Evolutionary conservation across 1,284 basidiomycete genomes (phyloP), one percentile per base, ranked within the genome.

Genomic region (Fomitopsis betulina): DNA sequence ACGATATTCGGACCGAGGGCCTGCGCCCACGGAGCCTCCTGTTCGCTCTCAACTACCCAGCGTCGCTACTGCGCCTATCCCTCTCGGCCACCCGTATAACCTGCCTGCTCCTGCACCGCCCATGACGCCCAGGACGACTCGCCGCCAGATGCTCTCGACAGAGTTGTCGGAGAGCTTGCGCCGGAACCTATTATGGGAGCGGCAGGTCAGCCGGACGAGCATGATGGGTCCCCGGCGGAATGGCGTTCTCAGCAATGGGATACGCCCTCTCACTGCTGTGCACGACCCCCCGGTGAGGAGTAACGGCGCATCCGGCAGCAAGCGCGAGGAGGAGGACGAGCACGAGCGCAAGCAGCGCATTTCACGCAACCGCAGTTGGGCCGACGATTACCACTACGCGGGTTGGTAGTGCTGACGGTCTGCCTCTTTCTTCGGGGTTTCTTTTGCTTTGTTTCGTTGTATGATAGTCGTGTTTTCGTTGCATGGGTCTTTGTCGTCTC

Each of bases 131-230:
- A 83, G 89, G 32, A 93, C 94, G 38, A 94, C 91, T 17, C 81
- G 93, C 5, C 79, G 90, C 52, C 82, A 85, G 66, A 95, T 96
- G 91, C 78, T 96, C 53, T 79, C 85, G 58, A 88, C 87, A 23
- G 94, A 96, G 73, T 77, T 96, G 68, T 90, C 90, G 50, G 94
- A 96, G 74, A 90, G 87, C 61, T 73, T 96, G 60, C 79, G 94
- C 21, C 78, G 89, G 53, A 92, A 95, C 66, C 68, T 96, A 63
- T 73, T 96, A 5, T 94, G 93, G 93, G 91, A 94, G 68, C 82
- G 93, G 12, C 86, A 88, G 65, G 79, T 86, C 47, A 84, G 79
- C 72, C 81, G 81, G 63, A 76, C 76, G 21, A 80, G 78, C 47
- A 72, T 79, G 40, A 73, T 73, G 52, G 76, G 74, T 71, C 62